These are phyloP conservation scores for Gomphus bonarii DNA, from an alignment of 1,284 basidiomycete species.

Conservation along the genomic window DNA sequence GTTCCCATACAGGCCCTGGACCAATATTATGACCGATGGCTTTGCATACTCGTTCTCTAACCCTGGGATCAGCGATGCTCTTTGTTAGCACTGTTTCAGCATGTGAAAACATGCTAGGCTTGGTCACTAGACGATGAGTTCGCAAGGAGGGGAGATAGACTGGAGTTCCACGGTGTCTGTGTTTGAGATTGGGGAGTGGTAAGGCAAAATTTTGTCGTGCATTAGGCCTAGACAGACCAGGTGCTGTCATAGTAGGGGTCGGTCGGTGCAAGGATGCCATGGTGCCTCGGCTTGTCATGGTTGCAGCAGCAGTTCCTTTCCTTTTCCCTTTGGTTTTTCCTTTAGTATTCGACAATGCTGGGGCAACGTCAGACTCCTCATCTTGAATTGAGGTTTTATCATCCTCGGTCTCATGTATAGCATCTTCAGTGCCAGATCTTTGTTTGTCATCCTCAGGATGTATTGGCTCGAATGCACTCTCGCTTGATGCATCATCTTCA, in stretches of 20 bases:
- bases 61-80: slow-evolving; percentile 24
- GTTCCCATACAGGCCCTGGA: slow-evolving; percentile 60
- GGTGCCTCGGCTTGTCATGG: neutral
- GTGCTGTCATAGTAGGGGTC: slow-evolving; percentile 14
- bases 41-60: slow-evolving; percentile 42
- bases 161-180: slow-evolving; percentile 56
- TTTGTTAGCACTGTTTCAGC: slow-evolving; percentile 16
- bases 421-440: slow-evolving; percentile 12
- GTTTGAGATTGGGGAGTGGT: slow-evolving; percentile 50
- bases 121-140: slow-evolving; percentile 43
- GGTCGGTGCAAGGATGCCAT: slow-evolving; percentile 7
- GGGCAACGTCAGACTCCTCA: slow-evolving; percentile 16
- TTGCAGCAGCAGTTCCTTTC: slow-evolving; percentile 13
- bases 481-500: slow-evolving; percentile 16
- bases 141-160: slow-evolving; percentile 38
- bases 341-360: slow-evolving; percentile 17
- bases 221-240: slow-evolving; percentile 22
- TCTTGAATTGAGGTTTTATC: slow-evolving; percentile 15
- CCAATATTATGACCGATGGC: slow-evolving; percentile 64
- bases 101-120: slow-evolving; percentile 38
- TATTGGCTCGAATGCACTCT: slow-evolving; percentile 25
- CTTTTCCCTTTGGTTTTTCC: slow-evolving; percentile 2
- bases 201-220: slow-evolving; percentile 41
- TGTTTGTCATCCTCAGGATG: slow-evolving; percentile 14
- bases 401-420: slow-evolving; percentile 11